These are phyloP conservation scores for Scenedesmus sp. DNA, from an alignment of 163 green algal genomes.

Conservation along the genomic window DNA sequence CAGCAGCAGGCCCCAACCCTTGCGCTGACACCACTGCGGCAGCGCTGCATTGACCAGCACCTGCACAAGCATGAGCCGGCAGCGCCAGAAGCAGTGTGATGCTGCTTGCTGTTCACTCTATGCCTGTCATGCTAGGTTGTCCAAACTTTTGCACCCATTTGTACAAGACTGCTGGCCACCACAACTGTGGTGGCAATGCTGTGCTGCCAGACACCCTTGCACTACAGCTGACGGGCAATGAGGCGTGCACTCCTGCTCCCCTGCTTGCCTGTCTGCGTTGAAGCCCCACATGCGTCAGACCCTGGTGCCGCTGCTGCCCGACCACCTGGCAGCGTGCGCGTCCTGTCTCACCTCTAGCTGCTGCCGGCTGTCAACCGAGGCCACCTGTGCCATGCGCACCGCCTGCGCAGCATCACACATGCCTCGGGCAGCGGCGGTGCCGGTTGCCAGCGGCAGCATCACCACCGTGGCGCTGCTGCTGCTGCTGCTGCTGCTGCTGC, in stretches of 20 bases:
- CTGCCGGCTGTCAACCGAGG: background rate
- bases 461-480: background rate
- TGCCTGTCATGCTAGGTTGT: too few relatives aligned
- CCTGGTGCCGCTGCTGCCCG: too few relatives aligned
- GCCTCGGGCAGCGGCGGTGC: background rate
- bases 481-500: slow-evolving; percentile 21
- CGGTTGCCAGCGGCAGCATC: slow-evolving; percentile 12
- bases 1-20: slow-evolving; percentile 75
- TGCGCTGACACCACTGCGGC: slow-evolving; percentile 48
- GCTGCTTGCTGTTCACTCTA: too few relatives aligned
- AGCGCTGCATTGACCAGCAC: slow-evolving; percentile 22
- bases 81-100: background rate
- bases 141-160: too few relatives aligned
- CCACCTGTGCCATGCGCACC: background rate
- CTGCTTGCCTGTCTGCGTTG: too few relatives aligned
- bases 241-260: too few relatives aligned
- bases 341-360: slow-evolving; percentile 24
- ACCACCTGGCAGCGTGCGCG: too few relatives aligned
- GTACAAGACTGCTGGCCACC: background rate
- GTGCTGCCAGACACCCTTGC: background rate
- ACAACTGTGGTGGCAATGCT: background rate
- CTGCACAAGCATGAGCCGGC: background rate
- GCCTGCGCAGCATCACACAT: slow-evolving; percentile 22
- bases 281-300: too few relatives aligned
- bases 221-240: too few relatives aligned